These are phyloP conservation scores for Lichtheimia ramosa DNA, from an alignment of 371 early-diverging fungal genomes.

Conservation along the genomic window DNA sequence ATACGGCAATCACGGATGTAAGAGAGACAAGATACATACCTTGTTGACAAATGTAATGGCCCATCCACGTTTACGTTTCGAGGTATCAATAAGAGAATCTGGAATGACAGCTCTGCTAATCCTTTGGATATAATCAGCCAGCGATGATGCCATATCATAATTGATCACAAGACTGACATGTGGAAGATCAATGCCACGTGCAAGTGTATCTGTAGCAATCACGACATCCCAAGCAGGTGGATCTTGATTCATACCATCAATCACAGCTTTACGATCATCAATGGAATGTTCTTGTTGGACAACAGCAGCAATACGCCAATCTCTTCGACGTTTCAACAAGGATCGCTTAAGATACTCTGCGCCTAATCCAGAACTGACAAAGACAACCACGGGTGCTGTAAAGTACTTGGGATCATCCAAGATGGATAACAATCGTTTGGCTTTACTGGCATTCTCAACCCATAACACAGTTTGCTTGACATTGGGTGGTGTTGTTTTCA, in stretches of 20 bases:
- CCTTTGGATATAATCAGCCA: slow-evolving; percentile 62
- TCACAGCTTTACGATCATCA: slow-evolving; percentile 40
- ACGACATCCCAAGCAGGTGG: slow-evolving; percentile 43
- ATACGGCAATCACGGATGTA: not conserved
- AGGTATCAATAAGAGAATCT: slow-evolving; percentile 22
- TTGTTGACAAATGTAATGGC: slow-evolving; percentile 64
- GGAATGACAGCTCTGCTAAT: slow-evolving; percentile 52
- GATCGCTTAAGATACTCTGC: slow-evolving; percentile 53
- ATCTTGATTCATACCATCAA: slow-evolving; percentile 35
- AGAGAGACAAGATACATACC: slow-evolving; percentile 21
- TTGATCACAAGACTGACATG: slow-evolving; percentile 54
- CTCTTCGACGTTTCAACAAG: slow-evolving; percentile 36
- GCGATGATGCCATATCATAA: slow-evolving; percentile 61
- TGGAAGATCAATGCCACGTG: slow-evolving; percentile 55
- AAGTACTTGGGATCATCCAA: slow-evolving; percentile 58
- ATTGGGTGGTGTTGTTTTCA: slow-evolving; percentile 31
- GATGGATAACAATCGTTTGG: slow-evolving; percentile 57
- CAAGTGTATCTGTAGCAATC: slow-evolving; percentile 57
- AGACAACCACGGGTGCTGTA: slow-evolving; percentile 54
- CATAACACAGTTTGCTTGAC: slow-evolving; percentile 65
- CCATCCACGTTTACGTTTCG: slow-evolving; percentile 35
- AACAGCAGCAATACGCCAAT: slow-evolving; percentile 44
- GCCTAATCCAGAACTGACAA: slow-evolving; percentile 60
- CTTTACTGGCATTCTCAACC: slow-evolving; percentile 64
- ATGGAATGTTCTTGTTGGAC: slow-evolving; percentile 52